Evolutionary conservation across 164 flowering plant genomes (phyloP).

Genomic region (Dillenia turbinata): DNA sequence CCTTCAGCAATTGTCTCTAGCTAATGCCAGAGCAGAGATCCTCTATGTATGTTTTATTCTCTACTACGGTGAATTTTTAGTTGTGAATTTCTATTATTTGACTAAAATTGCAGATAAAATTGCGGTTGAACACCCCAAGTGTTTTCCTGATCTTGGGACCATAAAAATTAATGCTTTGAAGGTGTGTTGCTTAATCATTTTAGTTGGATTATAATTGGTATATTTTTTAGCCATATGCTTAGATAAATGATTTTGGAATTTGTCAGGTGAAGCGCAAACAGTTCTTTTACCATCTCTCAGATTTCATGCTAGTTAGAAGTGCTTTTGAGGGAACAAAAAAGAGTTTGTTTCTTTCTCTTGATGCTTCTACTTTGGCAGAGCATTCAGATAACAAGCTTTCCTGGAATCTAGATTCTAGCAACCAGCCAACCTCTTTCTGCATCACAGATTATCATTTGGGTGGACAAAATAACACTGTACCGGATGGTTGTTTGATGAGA

Average conservation of each 20-base stretch:
- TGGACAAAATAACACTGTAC: conserved; percentile 9
- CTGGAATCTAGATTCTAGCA: conserved; percentile 12
- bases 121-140: conserved; percentile 38
- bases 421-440: conserved; percentile 1
- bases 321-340: conserved; percentile 39
- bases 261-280: conserved; percentile 56
- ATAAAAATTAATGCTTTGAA: conserved; percentile 48
- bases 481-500: conserved; percentile 12
- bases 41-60: neutral
- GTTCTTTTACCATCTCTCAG: conserved; percentile 52
- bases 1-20: too few species aligned
- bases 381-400: neutral
- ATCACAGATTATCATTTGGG: conserved; percentile 12
- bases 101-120: conserved; percentile 44
- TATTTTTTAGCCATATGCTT: neutral
- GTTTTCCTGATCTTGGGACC: conserved; percentile 59
- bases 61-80: neutral
- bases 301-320: conserved; percentile 52
- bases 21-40: too few species aligned
- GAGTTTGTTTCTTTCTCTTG: conserved; percentile 50
- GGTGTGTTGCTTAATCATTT: conserved; percentile 33
- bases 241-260: conserved; percentile 1
- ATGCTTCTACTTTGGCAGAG: conserved; percentile 25
- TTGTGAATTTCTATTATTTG: conserved; percentile 1
- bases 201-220: neutral